These are phyloP conservation scores for Hyaloscypha finlandica DNA, from an alignment of 495 filamentous ascomycete genomes.

Conservation along the genomic window DNA sequence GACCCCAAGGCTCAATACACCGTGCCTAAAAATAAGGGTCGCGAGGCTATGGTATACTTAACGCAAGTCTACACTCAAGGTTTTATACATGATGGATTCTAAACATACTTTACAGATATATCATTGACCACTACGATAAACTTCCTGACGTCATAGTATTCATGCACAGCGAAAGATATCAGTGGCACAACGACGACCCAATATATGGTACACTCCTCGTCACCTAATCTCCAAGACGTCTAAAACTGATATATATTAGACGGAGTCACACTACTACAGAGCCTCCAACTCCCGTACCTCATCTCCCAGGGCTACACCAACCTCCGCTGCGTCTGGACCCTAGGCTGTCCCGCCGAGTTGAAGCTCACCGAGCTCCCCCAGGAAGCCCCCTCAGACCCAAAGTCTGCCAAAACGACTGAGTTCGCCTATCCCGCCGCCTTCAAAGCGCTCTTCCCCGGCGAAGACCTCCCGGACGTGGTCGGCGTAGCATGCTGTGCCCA, in stretches of 20 bases:
- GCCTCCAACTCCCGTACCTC: conserved; percentile 57
- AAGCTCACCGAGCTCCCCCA: conserved; percentile 37
- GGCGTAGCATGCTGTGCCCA: conserved; percentile 68
- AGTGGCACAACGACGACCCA: conserved; percentile 67
- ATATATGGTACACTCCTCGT: conserved; percentile 49
- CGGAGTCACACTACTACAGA: conserved; percentile 47
- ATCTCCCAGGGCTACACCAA: conserved; percentile 61
- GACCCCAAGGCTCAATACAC: conserved; percentile 39
- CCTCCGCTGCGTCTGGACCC: conserved; percentile 63
- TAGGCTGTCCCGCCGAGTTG: conserved; percentile 64
- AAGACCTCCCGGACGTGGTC: conserved; percentile 44
- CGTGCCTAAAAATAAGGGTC: conserved; percentile 57
- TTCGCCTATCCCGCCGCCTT: conserved; percentile 55
- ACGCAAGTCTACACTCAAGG: conserved; percentile 40
- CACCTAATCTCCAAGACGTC: conserved; percentile 38
- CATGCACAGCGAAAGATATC: conserved; percentile 60
- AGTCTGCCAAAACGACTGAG: conserved; percentile 29
- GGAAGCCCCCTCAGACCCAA: not conserved
- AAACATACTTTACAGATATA: conserved; percentile 47
- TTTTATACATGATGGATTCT: not conserved
- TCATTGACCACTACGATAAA: conserved; percentile 63
- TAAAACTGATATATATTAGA: conserved; percentile 51
- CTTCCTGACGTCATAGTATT: conserved; percentile 61
- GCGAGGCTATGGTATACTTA: conserved; percentile 64
- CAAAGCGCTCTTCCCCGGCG: conserved; percentile 54